Base-by-base conservation (phyloP, 2,329 filamentous ascomycete species). In the Neofusicoccum ribis region DNA sequence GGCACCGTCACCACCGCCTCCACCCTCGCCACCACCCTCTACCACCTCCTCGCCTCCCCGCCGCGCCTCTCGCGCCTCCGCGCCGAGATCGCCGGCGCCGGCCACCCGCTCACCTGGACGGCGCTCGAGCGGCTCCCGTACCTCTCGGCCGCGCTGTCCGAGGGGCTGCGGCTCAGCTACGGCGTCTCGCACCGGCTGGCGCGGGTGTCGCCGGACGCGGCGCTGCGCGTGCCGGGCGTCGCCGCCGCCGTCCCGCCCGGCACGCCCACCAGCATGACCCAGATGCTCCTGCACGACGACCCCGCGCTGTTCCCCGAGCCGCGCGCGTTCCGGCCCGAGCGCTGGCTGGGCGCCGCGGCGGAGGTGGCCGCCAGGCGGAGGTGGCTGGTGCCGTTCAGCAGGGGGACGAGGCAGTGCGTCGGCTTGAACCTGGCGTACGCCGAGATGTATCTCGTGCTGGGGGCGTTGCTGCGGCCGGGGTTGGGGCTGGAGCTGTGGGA, bases 1-100 rank as follows among this genome's bases (percentile, higher is more conserved):
- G 77, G 76, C 61, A 76, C 78, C 6, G 76, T 78, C 64, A 79
- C 77, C 3, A 79, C 76, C 5, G 74, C 73, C 11, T 72, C 72
- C 70, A 72, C 72, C n/a, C 71, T 78, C 11, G 70, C 75, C 4
- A 70, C 73, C 15, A 71, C 72, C 59, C 69, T 73, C 5, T 77
- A 72, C 56, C 73, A 76, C 58, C 61, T 76, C 66, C 56, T 73
- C 69, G 34, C 72, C 69, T 3, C 67, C 65, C 69, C 72, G 2
- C 5, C 23, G 23, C 49, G 69, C 2, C 66, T 70, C 43, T 37
- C 54, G 1, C 72, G 71, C 23, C 61, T 71, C 65, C 31, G 74
- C 74, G 50, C 65, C 74, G 66, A 77, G 71, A 31, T 76, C 6
- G 23, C n/a, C 27, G 6, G 39, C 8, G 4, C 31, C 14, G 23